Percentiles rank a stretch among this genome's conserved stretches.
phyloP scores from a whole-genome alignment of 2,329 filamentous ascomycete genomes.

The Dactylellina sp. region DNA sequence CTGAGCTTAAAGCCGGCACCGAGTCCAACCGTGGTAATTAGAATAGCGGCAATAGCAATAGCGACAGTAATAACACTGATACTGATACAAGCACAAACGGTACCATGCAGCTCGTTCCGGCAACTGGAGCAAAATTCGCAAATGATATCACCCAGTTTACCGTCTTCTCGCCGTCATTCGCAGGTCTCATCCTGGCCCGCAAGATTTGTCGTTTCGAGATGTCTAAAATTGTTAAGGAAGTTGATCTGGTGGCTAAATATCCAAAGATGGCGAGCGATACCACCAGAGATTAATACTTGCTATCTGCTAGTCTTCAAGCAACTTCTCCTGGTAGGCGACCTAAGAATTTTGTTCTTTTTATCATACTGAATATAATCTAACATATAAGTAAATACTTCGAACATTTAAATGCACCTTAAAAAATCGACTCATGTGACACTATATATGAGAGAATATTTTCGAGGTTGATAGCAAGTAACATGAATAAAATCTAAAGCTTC shows the following conservation, averaged over 20 bases:
- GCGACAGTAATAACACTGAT: background rate
- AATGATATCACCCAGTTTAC: constrained; percentile 3
- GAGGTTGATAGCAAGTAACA: too few species aligned
- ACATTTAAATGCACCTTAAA: too few species aligned
- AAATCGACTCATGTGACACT: too few species aligned
- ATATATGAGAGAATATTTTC: too few species aligned
- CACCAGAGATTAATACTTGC: constrained; percentile 11
- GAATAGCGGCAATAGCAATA: background rate
- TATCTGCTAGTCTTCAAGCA: constrained; percentile 9
- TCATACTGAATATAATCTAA: too few species aligned
- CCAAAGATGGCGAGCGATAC: constrained; percentile 13
- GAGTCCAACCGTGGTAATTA: background rate
- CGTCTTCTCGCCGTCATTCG: constrained; percentile 1
- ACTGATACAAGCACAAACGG: background rate
- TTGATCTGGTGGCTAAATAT: constrained; percentile 12
- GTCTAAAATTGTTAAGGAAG: constrained; percentile 43
- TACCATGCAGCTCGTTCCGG: constrained; percentile 1
- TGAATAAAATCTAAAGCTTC: too few species aligned
- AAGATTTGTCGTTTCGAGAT: constrained; percentile 36
- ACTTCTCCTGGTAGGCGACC: constrained; percentile 3
- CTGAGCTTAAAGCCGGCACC: background rate
- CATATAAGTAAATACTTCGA: too few species aligned
- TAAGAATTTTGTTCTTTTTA: too few species aligned
- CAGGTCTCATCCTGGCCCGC: constrained; percentile 12
- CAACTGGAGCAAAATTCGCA: background rate